Evolutionary conservation across 768 basidiomycete genomes (phyloP), one percentile per base, ranked within the genome.

Genomic region (Lactifluus subvellereus): DNA sequence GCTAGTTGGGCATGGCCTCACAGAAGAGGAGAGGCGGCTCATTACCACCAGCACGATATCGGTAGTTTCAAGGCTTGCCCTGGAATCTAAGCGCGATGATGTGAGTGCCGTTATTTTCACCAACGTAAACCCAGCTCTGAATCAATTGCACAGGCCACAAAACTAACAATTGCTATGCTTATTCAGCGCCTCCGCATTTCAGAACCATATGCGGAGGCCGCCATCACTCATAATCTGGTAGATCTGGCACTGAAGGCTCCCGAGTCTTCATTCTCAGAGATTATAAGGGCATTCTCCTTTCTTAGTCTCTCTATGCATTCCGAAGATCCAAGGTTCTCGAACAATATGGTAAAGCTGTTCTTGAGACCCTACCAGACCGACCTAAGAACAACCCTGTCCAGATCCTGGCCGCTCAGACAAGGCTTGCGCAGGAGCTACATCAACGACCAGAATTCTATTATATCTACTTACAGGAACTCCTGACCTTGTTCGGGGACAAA

Each of bases 31-130:
- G 72, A 88, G 87, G 70, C 79, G 86, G 54, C 80, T 93, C 18
- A 85, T 94, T 45, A 89, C 89, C 2, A 92, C 94, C 56, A 94
- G 90, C 64, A 94, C 93, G 2, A 94, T 98, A 61, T 91, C 91
- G 2, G 89, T 95, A 2, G 94, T 95, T 5, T 89, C 94, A 3
- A 81, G 85, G 35, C 81, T 98, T 38, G 91, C 94, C 0, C 76
- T 97, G 16, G 94, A 97, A 74, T 94, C 95, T 70, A 77, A 84
- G 61, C 81, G 83, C 64, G 91, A 94, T 71, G 94, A 96, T 76
- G 93, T 90, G 51, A 66, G 68, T 47, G 33, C 22, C 48, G 13
- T 32, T 30, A 32, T 32, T 37, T 0, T 5, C 8, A 27, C 4
- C 6, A 13, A 47, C 35, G 11, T 9, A 42, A 49, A 2, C 18